phyloP scores from a whole-genome alignment of 306 rosid genomes.

The Lotus japonicus region DNA sequence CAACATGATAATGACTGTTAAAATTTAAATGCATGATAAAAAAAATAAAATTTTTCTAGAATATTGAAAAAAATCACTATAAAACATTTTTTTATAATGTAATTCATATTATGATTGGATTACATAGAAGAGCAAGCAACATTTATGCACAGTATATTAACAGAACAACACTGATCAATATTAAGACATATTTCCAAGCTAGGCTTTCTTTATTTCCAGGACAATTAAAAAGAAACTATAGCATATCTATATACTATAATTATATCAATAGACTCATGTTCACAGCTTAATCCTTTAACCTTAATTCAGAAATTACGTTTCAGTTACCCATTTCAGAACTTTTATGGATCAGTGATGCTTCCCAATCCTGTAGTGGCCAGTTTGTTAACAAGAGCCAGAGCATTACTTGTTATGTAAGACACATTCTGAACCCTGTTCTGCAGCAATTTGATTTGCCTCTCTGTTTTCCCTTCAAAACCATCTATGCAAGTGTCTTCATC shows the following conservation, averaged over 20 bases:
- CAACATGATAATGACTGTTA: no score
- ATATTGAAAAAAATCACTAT: no score
- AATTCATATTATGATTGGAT: no score
- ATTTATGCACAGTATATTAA: background rate
- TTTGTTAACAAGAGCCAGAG: constrained; percentile 65
- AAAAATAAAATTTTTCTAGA: no score
- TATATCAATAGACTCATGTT: background rate
- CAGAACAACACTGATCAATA: background rate
- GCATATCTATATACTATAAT: no score
- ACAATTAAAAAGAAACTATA: no score
- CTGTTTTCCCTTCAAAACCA: constrained; percentile 35
- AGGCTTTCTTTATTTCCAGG: no score
- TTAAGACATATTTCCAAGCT: background rate
- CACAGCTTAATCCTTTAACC: background rate
- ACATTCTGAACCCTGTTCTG: constrained; percentile 34
- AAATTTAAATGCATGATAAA: no score
- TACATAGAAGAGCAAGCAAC: background rate
- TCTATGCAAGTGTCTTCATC: constrained; percentile 58
- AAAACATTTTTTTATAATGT: no score
- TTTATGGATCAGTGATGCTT: constrained; percentile 25
- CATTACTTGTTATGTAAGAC: constrained; percentile 50
- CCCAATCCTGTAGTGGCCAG: constrained; percentile 51
- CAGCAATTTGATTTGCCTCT: constrained; percentile 26
- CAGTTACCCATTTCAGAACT: background rate
- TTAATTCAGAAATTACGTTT: background rate